A percentile compares a stretch with the other conserved stretches of the same genome.
These are phyloP conservation scores for Fusarium caatingaense DNA, from an alignment of 2,329 filamentous ascomycete genomes.

Conservation along the genomic window DNA sequence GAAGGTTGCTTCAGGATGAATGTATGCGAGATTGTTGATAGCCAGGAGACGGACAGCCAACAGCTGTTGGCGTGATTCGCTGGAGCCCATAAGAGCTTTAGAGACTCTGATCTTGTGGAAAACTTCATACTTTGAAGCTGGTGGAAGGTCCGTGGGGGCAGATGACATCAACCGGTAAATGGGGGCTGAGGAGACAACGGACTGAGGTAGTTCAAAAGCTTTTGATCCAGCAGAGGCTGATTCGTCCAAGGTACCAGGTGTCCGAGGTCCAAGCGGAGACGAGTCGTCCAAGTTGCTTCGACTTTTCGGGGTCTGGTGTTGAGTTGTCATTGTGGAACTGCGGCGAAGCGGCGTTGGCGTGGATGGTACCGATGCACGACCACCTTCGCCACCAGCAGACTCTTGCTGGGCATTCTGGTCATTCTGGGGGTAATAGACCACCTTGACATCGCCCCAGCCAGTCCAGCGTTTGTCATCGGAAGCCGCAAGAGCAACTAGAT, in stretches of 20 bases:
- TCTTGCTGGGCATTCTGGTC: conserved; percentile 46
- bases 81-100: conserved; percentile 77
- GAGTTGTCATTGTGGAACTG: conserved; percentile 65
- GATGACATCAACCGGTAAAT: conserved; percentile 68
- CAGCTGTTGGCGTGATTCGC: conserved; percentile 76
- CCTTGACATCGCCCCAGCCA: conserved; percentile 82
- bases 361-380: conserved; percentile 63
- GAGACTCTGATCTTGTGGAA: conserved; percentile 85
- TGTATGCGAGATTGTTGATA: conserved; percentile 90
- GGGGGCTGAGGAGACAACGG: conserved; percentile 62
- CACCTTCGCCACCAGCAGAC: conserved; percentile 41
- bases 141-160: conserved; percentile 73
- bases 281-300: conserved; percentile 55
- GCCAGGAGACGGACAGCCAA: conserved; percentile 86
- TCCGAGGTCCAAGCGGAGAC: conserved; percentile 62
- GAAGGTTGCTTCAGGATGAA: conserved; percentile 85
- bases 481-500: conserved; percentile 80
- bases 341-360: conserved; percentile 83
- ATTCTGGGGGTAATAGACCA: conserved; percentile 78
- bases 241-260: conserved; percentile 54
- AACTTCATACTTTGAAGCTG: conserved; percentile 82
- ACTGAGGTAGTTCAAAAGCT: conserved; percentile 72
- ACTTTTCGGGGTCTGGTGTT: conserved; percentile 57
- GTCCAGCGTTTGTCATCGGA: conserved; percentile 71
- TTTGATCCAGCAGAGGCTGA: conserved; percentile 60